These are phyloP conservation scores for Klebsormidium nitens DNA, from an alignment of 139 green algal genomes.

Conservation along the genomic window DNA sequence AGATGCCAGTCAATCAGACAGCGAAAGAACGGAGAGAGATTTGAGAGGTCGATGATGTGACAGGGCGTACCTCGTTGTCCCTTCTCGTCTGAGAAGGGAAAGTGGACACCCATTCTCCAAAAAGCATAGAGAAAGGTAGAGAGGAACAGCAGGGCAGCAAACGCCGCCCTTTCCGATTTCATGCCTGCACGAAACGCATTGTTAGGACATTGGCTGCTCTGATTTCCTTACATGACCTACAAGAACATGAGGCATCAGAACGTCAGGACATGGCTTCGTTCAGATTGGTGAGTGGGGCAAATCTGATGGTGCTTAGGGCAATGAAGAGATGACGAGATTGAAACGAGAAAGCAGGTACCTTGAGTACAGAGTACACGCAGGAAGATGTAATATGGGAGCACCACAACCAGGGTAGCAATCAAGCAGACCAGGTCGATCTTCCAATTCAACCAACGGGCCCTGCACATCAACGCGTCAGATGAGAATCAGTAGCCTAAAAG, in stretches of 20 bases:
- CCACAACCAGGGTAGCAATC: slow-evolving; percentile 69
- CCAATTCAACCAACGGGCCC: slow-evolving; percentile 67
- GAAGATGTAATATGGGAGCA: slow-evolving; percentile 80
- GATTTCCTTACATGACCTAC: no score
- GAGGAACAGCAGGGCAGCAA: slow-evolving; percentile 35
- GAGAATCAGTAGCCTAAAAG: background rate
- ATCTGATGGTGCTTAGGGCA: no score
- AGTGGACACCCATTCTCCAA: slow-evolving; percentile 43
- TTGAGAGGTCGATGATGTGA: background rate
- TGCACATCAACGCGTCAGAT: slow-evolving; percentile 34
- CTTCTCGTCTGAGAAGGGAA: no score
- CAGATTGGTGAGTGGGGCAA: no score
- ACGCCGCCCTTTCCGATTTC: slow-evolving; percentile 13
- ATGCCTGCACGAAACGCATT: slow-evolving; percentile 39
- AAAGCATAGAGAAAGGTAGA: slow-evolving; percentile 39
- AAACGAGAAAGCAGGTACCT: no score
- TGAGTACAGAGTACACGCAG: slow-evolving; percentile 48
- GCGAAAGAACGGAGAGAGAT: background rate
- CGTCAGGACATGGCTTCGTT: no score
- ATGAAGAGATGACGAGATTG: no score
- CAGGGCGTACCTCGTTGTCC: no score
- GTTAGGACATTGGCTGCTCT: no score
- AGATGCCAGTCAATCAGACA: background rate
- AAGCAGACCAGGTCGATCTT: slow-evolving; percentile 66
- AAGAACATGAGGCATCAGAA: no score